Conservation (phyloP, 2,329 filamentous ascomycete species). For the Paecilomyces sp. region DNA sequence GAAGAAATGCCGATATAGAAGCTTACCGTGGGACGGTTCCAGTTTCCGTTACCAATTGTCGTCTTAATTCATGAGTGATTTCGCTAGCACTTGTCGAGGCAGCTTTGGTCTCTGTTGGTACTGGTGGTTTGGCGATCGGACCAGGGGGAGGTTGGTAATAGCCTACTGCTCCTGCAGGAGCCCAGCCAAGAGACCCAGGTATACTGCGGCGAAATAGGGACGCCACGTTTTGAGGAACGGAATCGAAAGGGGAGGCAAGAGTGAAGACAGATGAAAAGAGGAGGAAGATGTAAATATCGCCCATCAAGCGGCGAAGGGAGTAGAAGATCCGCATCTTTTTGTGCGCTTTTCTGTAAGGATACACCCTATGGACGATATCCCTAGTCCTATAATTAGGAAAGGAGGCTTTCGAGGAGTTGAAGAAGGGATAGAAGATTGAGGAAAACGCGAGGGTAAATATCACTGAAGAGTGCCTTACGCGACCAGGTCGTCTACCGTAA, state of each 20-base stretch:
- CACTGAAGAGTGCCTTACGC: not conserved
- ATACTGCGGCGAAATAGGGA: constrained; percentile 9
- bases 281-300: constrained; percentile 3
- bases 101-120: constrained; percentile 1
- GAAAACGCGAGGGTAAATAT: not conserved
- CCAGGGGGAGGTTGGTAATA: constrained; percentile 12
- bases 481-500: not conserved
- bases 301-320: constrained; percentile 1
- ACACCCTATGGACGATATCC: not conserved
- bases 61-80: constrained; percentile 4
- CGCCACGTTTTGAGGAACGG: constrained; percentile 1
- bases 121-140: constrained; percentile 4
- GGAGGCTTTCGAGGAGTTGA: not conserved
- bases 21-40: constrained; percentile 2
- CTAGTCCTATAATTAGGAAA: not conserved
- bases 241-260: constrained; percentile 7
- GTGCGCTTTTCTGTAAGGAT: not conserved
- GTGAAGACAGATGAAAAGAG: constrained; percentile 6
- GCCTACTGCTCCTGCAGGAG: constrained; percentile 13
- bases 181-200: constrained; percentile 12
- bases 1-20: not conserved
- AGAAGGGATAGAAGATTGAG: not conserved
- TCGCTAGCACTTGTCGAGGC: constrained; percentile 1
- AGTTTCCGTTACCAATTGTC: not conserved
- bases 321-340: not conserved